These are phyloP conservation scores for Fusarium sublunatum DNA, from an alignment of 2,329 filamentous ascomycete genomes.

Conservation along the genomic window DNA sequence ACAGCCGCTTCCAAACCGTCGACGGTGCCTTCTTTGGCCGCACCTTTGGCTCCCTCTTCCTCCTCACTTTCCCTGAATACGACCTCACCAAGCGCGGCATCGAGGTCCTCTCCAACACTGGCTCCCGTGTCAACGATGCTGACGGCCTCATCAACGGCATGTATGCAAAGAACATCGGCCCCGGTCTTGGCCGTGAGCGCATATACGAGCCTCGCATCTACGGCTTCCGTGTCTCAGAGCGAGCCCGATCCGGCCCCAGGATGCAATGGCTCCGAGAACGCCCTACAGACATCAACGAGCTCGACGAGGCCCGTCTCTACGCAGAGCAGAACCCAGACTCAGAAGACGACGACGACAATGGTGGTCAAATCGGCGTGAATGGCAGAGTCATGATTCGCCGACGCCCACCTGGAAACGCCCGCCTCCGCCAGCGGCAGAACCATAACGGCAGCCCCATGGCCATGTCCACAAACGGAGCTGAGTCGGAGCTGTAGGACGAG, in stretches of 20 bases:
- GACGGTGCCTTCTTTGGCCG: conserved; percentile 98
- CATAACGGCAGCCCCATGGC: conserved; percentile 69
- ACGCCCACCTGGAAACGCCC: conserved; percentile 57
- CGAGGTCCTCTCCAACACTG: conserved; percentile 62
- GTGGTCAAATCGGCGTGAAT: conserved; percentile 56
- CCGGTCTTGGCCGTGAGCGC: conserved; percentile 81
- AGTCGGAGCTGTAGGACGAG: conserved; percentile 62
- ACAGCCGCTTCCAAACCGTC: conserved; percentile 96
- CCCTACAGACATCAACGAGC: conserved; percentile 80
- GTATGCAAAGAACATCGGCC: conserved; percentile 85
- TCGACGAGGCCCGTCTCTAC: conserved; percentile 79
- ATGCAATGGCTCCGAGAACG: conserved; percentile 97
- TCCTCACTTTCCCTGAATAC: conserved; percentile 98
- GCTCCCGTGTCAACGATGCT: conserved; percentile 53
- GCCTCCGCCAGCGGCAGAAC: conserved; percentile 57
- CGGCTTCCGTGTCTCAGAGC: conserved; percentile 92
- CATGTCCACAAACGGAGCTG: conserved; percentile 66
- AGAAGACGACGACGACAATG: conserved; percentile 67
- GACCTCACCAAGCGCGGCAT: conserved; percentile 81
- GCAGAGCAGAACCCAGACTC: conserved; percentile 65
- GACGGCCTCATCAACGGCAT: conserved; percentile 83
- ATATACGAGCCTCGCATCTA: conserved; percentile 98
- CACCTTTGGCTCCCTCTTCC: conserved; percentile 95
- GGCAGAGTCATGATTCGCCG: conserved; percentile 56
- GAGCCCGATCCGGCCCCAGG: conserved; percentile 87